These are phyloP conservation scores for Leptographium lundbergii DNA, from an alignment of 2,329 filamentous ascomycete species.

Conservation along the genomic window DNA sequence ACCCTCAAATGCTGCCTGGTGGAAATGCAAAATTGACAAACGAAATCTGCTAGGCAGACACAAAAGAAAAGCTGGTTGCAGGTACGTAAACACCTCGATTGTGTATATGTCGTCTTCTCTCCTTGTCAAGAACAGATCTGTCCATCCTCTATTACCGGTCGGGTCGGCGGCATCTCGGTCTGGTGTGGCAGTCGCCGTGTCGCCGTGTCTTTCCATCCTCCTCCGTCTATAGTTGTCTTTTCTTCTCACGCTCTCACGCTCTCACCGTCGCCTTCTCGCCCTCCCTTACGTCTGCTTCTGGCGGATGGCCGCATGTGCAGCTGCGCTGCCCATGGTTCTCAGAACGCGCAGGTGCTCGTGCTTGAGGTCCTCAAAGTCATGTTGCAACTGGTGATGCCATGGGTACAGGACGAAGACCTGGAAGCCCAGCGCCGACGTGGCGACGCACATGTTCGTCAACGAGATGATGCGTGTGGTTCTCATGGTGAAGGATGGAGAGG, in stretches of 20 bases:
- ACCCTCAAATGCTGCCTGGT: too few relatives aligned
- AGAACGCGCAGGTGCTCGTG: constrained; percentile 39
- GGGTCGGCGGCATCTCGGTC: neutral
- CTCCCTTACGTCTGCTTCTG: neutral
- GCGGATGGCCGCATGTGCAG: neutral
- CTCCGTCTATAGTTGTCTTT: neutral
- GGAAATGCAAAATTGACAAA: too few relatives aligned
- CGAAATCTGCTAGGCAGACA: too few relatives aligned
- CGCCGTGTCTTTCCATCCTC: neutral
- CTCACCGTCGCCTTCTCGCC: neutral
- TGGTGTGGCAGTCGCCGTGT: neutral
- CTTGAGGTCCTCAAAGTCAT: constrained; percentile 46
- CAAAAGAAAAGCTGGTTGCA: too few relatives aligned
- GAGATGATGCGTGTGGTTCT: constrained; percentile 35
- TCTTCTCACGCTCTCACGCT: neutral
- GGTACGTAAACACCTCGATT: too few relatives aligned
- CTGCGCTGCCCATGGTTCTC: constrained; percentile 2
- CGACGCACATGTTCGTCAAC: constrained; percentile 53
- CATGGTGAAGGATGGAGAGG: constrained; percentile 7
- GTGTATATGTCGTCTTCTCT: neutral
- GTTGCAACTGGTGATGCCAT: constrained; percentile 54
- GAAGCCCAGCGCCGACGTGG: constrained; percentile 50
- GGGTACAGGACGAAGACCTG: constrained; percentile 60
- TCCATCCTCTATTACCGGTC: neutral
- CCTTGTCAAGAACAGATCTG: neutral